A percentile compares a stretch with the other conserved stretches of the same genome.
phyloP scores from a whole-genome alignment of 257 asterid genomes.

The Scutellaria minor region DNA sequence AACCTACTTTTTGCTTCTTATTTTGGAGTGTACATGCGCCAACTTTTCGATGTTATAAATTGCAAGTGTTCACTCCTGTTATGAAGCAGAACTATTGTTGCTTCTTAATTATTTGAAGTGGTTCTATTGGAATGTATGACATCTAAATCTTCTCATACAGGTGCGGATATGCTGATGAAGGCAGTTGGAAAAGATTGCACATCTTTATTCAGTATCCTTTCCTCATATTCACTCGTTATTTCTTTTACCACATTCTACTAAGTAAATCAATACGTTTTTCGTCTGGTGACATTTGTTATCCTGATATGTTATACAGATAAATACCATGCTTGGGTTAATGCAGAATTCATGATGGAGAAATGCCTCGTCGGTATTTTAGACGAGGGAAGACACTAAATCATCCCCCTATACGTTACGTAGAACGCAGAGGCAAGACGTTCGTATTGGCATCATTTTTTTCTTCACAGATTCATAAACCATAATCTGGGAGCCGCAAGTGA shows the following conservation, averaged over 20 bases:
- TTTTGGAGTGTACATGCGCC: neutral
- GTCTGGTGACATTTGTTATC: constrained; percentile 44
- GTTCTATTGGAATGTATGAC: neutral
- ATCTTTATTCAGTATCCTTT: constrained; percentile 92
- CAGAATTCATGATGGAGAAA: constrained; percentile 81
- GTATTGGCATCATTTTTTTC: neutral
- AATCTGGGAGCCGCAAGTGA: neutral
- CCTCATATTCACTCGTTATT: neutral
- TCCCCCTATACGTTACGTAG: neutral
- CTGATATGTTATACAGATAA: constrained; percentile 65
- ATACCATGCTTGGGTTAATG: constrained; percentile 97
- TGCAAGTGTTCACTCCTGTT: neutral
- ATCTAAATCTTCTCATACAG: constrained; percentile 41
- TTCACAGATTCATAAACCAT: neutral
- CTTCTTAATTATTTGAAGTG: neutral
- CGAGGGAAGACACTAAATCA: constrained; percentile 37
- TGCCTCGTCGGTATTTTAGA: constrained; percentile 85
- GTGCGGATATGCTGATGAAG: constrained; percentile 87
- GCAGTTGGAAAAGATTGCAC: constrained; percentile 99
- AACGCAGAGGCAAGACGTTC: neutral
- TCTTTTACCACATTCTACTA: constrained; percentile 10
- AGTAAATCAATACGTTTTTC: neutral
- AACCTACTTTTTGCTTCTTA: neutral
- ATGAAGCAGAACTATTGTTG: neutral
- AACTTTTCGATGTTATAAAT: neutral